A percentile compares a stretch with the other conserved stretches of the same genome.
Evolutionary conservation across 164 flowering plant species (phyloP).

Genomic region (Aristolochia contorta): DNA sequence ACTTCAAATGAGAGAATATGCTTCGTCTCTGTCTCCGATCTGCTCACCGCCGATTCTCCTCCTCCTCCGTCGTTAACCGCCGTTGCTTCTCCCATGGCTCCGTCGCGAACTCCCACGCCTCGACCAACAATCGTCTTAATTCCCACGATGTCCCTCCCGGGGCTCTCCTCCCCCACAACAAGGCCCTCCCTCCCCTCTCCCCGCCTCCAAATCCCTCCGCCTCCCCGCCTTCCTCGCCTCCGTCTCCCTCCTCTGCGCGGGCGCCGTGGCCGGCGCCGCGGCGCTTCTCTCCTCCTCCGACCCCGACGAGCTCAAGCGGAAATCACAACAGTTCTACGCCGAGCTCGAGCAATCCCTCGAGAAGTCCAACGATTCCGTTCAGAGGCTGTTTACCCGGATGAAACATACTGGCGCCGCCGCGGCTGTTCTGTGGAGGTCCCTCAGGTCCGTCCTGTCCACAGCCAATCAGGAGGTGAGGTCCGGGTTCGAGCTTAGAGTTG

Average conservation of each 20-base stretch:
- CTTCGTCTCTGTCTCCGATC: neutral
- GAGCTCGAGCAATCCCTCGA: conserved; percentile 31
- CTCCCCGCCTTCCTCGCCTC: conserved; percentile 26
- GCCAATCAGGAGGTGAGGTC: conserved; percentile 80
- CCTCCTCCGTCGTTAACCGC: neutral
- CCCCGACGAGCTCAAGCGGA: conserved; percentile 3
- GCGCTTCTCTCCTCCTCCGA: neutral
- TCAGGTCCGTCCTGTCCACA: conserved; percentile 70
- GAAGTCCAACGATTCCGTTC: conserved; percentile 33
- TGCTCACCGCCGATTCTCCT: neutral
- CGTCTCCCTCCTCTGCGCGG: conserved; percentile 8
- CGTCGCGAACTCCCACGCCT: conserved; percentile 9
- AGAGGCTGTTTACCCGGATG: conserved; percentile 33
- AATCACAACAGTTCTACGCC: conserved; percentile 13
- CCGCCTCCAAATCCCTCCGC: conserved; percentile 26
- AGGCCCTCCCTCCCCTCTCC: conserved; percentile 10
- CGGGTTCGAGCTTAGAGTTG: conserved; percentile 85
- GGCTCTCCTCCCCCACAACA: conserved; percentile 16
- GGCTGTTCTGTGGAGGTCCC: conserved; percentile 73
- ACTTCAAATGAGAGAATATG: too few species aligned
- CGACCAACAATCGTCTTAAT: conserved; percentile 5
- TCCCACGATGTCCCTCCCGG: conserved; percentile 17
- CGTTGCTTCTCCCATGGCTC: conserved; percentile 4
- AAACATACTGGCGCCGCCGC: conserved; percentile 78
- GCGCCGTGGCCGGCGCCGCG: conserved; percentile 2